Conservation (phyloP, 2,329 filamentous ascomycete genomes). For the Dactylellina cionopaga region DNA sequence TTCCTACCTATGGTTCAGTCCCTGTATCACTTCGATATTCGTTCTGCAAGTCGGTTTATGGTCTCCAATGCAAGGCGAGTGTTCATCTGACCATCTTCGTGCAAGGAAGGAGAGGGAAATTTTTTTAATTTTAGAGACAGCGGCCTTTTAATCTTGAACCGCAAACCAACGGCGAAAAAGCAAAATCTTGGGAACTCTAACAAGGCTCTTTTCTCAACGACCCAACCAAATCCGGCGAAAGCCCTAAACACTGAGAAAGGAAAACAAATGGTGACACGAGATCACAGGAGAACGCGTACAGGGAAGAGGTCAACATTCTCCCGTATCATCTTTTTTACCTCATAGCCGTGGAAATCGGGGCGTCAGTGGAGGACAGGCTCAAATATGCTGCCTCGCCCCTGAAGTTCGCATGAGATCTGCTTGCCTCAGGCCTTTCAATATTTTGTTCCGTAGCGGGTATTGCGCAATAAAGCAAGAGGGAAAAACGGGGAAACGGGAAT, state of each 20-base stretch:
- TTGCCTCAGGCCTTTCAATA: slow-evolving; percentile 5
- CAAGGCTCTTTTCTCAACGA: neutral
- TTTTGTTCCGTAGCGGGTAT: slow-evolving; percentile 46
- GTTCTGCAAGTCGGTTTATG: slow-evolving; percentile 7
- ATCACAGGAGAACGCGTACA: slow-evolving; percentile 52
- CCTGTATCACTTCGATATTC: neutral
- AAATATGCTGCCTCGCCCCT: slow-evolving; percentile 26
- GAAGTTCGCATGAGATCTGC: slow-evolving; percentile 44
- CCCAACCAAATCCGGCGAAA: slow-evolving; percentile 50
- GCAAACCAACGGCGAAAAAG: slow-evolving; percentile 31
- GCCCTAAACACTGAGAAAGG: slow-evolving; percentile 50
- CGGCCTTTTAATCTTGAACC: neutral
- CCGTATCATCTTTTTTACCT: neutral
- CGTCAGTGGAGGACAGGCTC: slow-evolving; percentile 1
- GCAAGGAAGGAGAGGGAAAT: slow-evolving; percentile 1
- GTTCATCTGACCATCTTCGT: slow-evolving; percentile 28
- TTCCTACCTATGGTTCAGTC: too few relatives aligned
- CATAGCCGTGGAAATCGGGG: slow-evolving; percentile 20
- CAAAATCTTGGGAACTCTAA: slow-evolving; percentile 20
- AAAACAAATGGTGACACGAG: slow-evolving; percentile 52
- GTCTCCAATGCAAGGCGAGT: slow-evolving; percentile 27
- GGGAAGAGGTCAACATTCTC: slow-evolving; percentile 7
- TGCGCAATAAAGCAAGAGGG: slow-evolving; percentile 52
- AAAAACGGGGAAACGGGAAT: slow-evolving; percentile 48
- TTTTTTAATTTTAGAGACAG: slow-evolving; percentile 18